A percentile compares a stretch with the other conserved stretches of the same genome.
phyloP scores from a whole-genome alignment of 257 asterid species.

The Gynochthodes officinalis region DNA sequence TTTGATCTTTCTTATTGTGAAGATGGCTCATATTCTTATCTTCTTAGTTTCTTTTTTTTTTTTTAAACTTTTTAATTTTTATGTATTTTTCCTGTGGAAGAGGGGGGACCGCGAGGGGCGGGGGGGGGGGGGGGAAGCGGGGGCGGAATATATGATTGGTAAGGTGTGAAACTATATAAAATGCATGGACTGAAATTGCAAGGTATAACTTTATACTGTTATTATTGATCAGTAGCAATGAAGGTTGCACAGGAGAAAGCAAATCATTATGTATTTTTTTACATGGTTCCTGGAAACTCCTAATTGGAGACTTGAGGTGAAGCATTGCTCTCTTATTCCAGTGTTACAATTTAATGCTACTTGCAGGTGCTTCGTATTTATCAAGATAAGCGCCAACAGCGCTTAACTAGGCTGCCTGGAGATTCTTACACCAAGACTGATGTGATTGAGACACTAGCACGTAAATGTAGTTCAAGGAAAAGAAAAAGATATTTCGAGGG shows the following conservation, averaged over 20 bases:
- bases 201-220: not conserved
- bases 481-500: slow-evolving; percentile 43
- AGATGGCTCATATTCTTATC: not conserved
- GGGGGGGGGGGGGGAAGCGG: too few species aligned
- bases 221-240: not conserved
- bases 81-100: not conserved
- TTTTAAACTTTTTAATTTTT: too few species aligned
- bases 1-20: not conserved
- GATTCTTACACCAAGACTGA: slow-evolving; percentile 37
- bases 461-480: slow-evolving; percentile 39
- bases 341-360: slow-evolving; percentile 2
- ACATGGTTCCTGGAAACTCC: slow-evolving; percentile 3
- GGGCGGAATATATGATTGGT: too few species aligned
- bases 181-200: not conserved
- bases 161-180: not conserved
- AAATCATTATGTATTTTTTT: not conserved
- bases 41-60: not conserved
- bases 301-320: not conserved
- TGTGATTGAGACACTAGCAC: slow-evolving; percentile 30
- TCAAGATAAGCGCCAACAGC: slow-evolving; percentile 59
- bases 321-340: not conserved
- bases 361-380: slow-evolving; percentile 82
- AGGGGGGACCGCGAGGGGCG: not conserved
- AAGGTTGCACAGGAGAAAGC: not conserved
- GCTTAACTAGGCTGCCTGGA: slow-evolving; percentile 40